These are phyloP conservation scores for Gaeumannomyces sp. DNA, from an alignment of 2,329 filamentous ascomycete species.

Conservation along the genomic window DNA sequence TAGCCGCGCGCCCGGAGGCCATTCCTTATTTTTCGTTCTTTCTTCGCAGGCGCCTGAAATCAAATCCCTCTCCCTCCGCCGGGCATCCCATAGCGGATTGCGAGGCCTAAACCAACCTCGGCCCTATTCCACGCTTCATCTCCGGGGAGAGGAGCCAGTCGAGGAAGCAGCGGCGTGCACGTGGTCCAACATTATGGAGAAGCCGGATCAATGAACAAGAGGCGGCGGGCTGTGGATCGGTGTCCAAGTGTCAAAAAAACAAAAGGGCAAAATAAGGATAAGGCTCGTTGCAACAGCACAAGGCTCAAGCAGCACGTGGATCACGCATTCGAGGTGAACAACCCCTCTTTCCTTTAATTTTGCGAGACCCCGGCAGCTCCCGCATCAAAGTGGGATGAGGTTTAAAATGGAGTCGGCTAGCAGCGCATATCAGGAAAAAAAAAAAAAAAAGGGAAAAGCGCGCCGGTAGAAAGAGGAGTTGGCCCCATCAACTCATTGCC, in stretches of 20 bases:
- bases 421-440: background rate
- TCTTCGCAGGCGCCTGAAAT: background rate
- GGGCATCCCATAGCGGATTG: too few relatives aligned
- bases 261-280: conserved; percentile 6
- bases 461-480: background rate
- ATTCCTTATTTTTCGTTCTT: background rate
- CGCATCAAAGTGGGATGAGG: background rate
- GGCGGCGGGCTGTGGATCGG: background rate
- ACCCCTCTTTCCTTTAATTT: background rate
- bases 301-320: background rate
- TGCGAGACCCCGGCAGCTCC: background rate
- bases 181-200: background rate
- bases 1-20: too few relatives aligned
- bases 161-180: background rate
- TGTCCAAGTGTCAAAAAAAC: background rate
- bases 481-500: background rate
- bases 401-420: background rate
- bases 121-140: background rate
- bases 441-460: too few relatives aligned
- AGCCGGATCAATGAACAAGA: background rate
- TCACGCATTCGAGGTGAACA: background rate
- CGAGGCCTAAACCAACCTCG: background rate
- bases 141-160: background rate
- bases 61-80: background rate
- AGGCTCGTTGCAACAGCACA: conserved; percentile 3